Evolutionary conservation across 306 rosid genomes (phyloP), one percentile per base, ranked within the genome.

Genomic region (Dryas alaskensis): DNA sequence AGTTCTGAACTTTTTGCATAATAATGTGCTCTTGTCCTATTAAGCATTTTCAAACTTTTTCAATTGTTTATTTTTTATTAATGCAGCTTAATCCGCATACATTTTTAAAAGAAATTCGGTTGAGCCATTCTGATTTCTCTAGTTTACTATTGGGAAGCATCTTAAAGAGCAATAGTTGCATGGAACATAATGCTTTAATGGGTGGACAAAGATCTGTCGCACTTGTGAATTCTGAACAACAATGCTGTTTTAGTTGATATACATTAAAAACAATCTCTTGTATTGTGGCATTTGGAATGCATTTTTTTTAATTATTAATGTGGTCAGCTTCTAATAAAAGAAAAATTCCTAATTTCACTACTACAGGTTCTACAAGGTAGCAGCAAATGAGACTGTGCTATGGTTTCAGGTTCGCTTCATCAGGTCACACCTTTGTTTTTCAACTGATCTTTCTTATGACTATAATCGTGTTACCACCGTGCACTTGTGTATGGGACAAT

Each of bases 321-420:
- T 68, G 67, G 47, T 65, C 8, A 31, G 27, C 44, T 67, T 59
- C 75, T 43, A 25, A 58, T 45, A 4, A 11, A 73, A 50, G 58
- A 16, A 58, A 59, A 7, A 1, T 73, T 14, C 51, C 12, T 51
- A 49, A 45, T 59, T 50, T 31, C 47, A 27, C 44, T 22, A 14
- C 72, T 80, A 67, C 86, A 94, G 99, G 78, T 90, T 88, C 86
- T 94, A 94, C 87, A 89, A 84, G 84, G 96, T 86, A 60, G 85
- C 87, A 37, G 89, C 25, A 66, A 94, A 94, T 65, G 87, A 79
- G 79, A 87, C 93, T 31, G 78, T 89, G 68, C 78, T 90, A 75
- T 94, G 99, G 99, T 92, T 94, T 94, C 99, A 94, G 99, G 99
- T 94, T 92, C 84, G 99, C 96, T 86, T 81, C 85, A 86, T 86